Evolutionary conservation across 495 filamentous ascomycete species (phyloP).

Genomic region (Neurospora sp.): DNA sequence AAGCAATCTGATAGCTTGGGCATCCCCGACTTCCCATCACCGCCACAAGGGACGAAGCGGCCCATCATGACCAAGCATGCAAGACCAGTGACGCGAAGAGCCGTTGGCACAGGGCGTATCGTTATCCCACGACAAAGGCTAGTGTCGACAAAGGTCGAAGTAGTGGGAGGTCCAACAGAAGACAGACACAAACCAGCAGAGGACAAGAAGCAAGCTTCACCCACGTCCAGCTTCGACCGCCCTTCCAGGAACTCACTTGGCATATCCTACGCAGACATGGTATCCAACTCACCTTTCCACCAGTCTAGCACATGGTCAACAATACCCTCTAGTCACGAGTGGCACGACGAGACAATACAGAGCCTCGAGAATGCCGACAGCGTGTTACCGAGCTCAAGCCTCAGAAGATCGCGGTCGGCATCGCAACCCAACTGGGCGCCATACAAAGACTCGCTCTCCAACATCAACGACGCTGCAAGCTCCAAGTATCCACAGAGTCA

Average conservation of each 20-base stretch:
- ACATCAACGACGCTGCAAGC: slow-evolving; percentile 1
- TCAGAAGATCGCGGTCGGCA: not conserved
- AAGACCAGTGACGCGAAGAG: not conserved
- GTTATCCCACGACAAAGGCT: not conserved
- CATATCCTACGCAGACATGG: slow-evolving; percentile 25
- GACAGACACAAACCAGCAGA: not conserved
- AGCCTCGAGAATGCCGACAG: not conserved
- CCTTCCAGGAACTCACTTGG: slow-evolving; percentile 18
- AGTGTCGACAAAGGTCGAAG: not conserved
- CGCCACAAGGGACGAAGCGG: not conserved
- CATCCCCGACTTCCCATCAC: not conserved
- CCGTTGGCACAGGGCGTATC: not conserved
- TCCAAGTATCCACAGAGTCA: not conserved
- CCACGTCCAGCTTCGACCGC: not conserved
- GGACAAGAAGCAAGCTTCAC: not conserved
- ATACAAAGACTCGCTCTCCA: slow-evolving; percentile 8
- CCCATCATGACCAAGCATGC: not conserved
- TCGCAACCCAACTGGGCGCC: slow-evolving; percentile 11
- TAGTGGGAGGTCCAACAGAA: not conserved
- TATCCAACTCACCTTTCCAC: slow-evolving; percentile 13
- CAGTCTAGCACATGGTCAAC: slow-evolving; percentile 13
- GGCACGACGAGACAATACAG: not conserved
- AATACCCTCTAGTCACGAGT: slow-evolving; percentile 2
- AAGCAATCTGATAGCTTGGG: not conserved
- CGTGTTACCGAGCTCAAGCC: not conserved